Conservation (phyloP, 768 basidiomycete species). For the Tylopilus cervinicoccineus region DNA sequence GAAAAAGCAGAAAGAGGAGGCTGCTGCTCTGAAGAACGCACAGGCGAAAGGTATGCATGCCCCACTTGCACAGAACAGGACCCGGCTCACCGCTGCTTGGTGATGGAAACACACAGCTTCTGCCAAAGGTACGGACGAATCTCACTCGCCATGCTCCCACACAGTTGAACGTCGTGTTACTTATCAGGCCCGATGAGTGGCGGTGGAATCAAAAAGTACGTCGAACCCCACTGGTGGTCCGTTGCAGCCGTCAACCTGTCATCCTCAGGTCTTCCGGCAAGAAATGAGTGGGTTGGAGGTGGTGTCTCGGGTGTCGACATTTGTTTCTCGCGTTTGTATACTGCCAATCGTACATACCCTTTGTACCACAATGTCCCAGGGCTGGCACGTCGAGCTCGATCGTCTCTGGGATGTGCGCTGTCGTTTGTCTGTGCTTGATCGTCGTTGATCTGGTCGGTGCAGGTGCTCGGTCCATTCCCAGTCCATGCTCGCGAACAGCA, state of each 20-base stretch:
- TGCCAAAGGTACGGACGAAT: slow-evolving; percentile 24
- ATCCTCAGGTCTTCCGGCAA: slow-evolving; percentile 62
- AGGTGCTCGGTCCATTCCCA: slow-evolving; percentile 84
- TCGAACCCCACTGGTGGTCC: slow-evolving; percentile 11
- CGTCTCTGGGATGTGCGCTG: slow-evolving; percentile 26
- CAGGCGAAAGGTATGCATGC: slow-evolving; percentile 57
- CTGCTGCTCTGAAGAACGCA: slow-evolving; percentile 69
- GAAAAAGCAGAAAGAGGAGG: slow-evolving; percentile 72
- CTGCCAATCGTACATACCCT: background rate
- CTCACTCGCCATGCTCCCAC: slow-evolving; percentile 4
- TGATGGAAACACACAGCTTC: slow-evolving; percentile 19
- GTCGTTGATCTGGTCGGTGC: background rate
- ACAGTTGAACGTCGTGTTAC: background rate
- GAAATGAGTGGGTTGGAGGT: slow-evolving; percentile 42
- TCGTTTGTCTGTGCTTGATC: background rate
- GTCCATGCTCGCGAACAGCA: slow-evolving; percentile 83
- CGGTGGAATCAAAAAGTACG: slow-evolving; percentile 85
- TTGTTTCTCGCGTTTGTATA: slow-evolving; percentile 4
- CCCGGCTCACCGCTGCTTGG: background rate
- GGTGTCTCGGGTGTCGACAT: background rate
- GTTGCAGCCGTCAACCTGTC: slow-evolving; percentile 6
- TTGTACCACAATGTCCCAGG: slow-evolving; percentile 6
- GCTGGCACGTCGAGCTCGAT: slow-evolving; percentile 26
- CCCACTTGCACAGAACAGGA: background rate
- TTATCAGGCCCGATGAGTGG: slow-evolving; percentile 58